Conservation (phyloP, 768 basidiomycete genomes). For the Sporobolomyces phaffii region DNA sequence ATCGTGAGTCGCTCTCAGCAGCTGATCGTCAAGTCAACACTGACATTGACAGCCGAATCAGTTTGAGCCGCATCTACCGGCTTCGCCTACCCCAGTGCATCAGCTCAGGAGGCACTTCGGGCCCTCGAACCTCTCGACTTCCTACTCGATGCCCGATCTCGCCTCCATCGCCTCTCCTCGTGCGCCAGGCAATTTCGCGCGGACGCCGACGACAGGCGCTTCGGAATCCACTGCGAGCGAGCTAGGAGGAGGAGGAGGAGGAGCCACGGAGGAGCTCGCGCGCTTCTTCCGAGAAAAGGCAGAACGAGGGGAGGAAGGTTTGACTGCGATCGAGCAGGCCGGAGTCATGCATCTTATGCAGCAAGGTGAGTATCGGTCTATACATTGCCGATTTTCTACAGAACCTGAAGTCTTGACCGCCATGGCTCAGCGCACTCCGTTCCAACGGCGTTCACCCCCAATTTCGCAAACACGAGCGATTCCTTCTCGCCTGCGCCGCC, state of each 20-base stretch:
- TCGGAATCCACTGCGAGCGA: background rate
- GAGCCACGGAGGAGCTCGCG: slow-evolving; percentile 24
- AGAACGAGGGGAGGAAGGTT: slow-evolving; percentile 19
- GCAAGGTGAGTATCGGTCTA: slow-evolving; percentile 13
- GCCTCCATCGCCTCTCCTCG: background rate
- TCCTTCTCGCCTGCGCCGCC: background rate
- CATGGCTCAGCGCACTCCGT: slow-evolving; percentile 10
- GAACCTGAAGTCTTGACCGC: background rate
- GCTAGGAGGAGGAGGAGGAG: background rate
- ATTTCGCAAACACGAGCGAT: slow-evolving; percentile 2
- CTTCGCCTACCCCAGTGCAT: slow-evolving; percentile 17
- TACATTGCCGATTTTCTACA: background rate
- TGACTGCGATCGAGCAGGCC: slow-evolving; percentile 32
- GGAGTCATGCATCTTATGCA: slow-evolving; percentile 36
- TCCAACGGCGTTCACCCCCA: slow-evolving; percentile 36
- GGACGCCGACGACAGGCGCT: background rate
- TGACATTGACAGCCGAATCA: background rate
- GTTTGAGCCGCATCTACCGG: slow-evolving; percentile 1
- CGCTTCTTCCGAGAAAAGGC: slow-evolving; percentile 34
- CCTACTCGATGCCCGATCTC: slow-evolving; percentile 23
- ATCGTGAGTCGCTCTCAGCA: background rate
- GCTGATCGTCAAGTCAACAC: background rate
- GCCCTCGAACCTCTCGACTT: background rate
- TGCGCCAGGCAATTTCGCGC: background rate
- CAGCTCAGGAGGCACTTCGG: background rate